Evolutionary conservation across 192 early-diverging fungal species (phyloP), one percentile per base, ranked within the genome.

Genomic region (Rhizophagus clarus): DNA sequence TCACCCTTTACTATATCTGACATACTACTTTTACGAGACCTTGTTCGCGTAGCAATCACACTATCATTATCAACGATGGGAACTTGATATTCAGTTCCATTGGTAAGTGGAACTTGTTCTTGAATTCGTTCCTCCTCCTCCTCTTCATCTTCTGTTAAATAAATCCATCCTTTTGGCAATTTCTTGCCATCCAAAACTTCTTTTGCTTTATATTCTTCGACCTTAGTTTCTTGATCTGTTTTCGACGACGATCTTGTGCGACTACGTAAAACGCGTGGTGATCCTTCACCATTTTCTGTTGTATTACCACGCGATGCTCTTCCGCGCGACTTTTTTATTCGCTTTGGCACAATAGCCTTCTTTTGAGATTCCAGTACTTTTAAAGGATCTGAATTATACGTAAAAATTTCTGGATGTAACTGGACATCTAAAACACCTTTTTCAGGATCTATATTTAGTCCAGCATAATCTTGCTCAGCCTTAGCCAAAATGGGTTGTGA

Each of bases 381-480:
- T 24, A 86, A 82, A 26, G 83, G 85, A 9, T 78, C 47, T 26
- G 83, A 12, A 72, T 82, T 84, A 73, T 89, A 89, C 1, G 84
- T 80, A 37, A 90, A 88, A n/a, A 91, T 85, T 63, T 88, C 87
- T 10, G 82, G 81, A 76, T 89, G 82, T 29, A 89, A 83, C 6
- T 76, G 76, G 11, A 86, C 66, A 60, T 86, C 81, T 17, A 90
- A 34, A 9, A 88, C 81, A 49, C 85, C 86, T 37, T 84, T 85
- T 61, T 73, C 56, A 8, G 81, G 79, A 40, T 83, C 77, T 49
- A 88, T 80, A 5, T 82, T 77, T 14, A 90, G 62, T 20, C 63
- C 72, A n/a, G 80, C 63, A 80, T 86, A 88, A 22, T 88, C 88
- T 11, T 80, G 42, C 45, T 84, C 83, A 34, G 88, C 87, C 34